These are phyloP conservation scores for Gypsophila paniculata DNA, from an alignment of 179 eudicot genomes.

Conservation along the genomic window DNA sequence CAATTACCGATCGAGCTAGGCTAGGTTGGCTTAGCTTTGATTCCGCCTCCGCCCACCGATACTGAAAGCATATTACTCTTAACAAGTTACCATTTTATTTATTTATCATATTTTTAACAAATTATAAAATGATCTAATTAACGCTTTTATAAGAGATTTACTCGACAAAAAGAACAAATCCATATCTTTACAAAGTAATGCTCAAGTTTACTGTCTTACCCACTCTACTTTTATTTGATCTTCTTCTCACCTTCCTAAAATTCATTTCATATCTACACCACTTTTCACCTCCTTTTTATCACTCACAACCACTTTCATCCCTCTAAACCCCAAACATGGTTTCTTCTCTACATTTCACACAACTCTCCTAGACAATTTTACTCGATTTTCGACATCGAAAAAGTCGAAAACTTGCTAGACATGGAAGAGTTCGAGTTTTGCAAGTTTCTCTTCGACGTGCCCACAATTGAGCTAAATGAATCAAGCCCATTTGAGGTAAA, in stretches of 20 bases:
- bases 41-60: too few relatives aligned
- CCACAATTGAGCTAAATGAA: constrained; percentile 26
- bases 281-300: constrained; percentile 44
- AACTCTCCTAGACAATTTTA: constrained; percentile 26
- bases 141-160: too few relatives aligned
- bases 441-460: constrained; percentile 40
- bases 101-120: too few relatives aligned
- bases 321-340: constrained; percentile 22
- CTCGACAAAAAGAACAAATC: too few relatives aligned
- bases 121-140: too few relatives aligned
- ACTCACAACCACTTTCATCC: constrained; percentile 35
- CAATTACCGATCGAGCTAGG: too few relatives aligned
- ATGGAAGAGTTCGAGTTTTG: constrained; percentile 46
- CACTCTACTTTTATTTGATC: constrained; percentile 67
- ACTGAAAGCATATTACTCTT: too few relatives aligned
- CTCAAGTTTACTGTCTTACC: constrained; percentile 44
- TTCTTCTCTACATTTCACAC: constrained; percentile 23
- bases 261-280: constrained; percentile 61
- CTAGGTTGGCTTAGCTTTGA: too few relatives aligned
- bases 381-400: constrained; percentile 14
- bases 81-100: too few relatives aligned
- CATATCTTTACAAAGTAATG: constrained; percentile 26
- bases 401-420: constrained; percentile 10
- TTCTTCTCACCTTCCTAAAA: constrained; percentile 81
- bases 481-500: constrained; percentile 27